These are phyloP conservation scores for Nicotiana otophora DNA, from an alignment of 257 asterid species.

Conservation along the genomic window DNA sequence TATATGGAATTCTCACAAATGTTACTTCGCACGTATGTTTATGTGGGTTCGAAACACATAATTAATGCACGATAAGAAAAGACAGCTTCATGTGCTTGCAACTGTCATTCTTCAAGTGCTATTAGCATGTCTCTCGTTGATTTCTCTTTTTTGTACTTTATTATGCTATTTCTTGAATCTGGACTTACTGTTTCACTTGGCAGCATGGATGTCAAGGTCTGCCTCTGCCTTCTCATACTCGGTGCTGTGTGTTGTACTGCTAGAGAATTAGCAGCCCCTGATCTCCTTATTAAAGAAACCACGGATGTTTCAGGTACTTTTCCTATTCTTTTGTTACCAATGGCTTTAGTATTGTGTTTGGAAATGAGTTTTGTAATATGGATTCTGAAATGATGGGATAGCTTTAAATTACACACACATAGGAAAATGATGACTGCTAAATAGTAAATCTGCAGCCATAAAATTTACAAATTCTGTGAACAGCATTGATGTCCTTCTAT, in stretches of 20 bases:
- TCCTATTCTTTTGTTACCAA: conserved; percentile 4
- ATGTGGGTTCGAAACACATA: not conserved
- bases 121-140: not conserved
- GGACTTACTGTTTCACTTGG: conserved; percentile 11
- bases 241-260: conserved; percentile 55
- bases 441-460: not conserved
- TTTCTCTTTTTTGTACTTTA: not conserved
- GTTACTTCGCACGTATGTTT: not conserved
- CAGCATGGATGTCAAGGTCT: conserved; percentile 72
- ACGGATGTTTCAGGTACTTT: conserved; percentile 35
- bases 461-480: not conserved
- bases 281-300: conserved; percentile 8
- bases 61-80: not conserved
- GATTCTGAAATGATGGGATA: not conserved
- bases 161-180: not conserved
- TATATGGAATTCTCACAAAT: not conserved
- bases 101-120: not conserved
- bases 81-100: not conserved
- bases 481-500: not conserved
- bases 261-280: conserved; percentile 42
- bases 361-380: not conserved
- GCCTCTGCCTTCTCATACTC: conserved; percentile 37
- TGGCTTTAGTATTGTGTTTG: conserved; percentile 1
- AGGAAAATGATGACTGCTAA: conserved; percentile 2
- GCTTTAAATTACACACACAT: not conserved